A percentile compares a stretch with the other conserved stretches of the same genome.
phyloP scores from a whole-genome alignment of 805 yeast species.

The Suhomyces kilbournensis region DNA sequence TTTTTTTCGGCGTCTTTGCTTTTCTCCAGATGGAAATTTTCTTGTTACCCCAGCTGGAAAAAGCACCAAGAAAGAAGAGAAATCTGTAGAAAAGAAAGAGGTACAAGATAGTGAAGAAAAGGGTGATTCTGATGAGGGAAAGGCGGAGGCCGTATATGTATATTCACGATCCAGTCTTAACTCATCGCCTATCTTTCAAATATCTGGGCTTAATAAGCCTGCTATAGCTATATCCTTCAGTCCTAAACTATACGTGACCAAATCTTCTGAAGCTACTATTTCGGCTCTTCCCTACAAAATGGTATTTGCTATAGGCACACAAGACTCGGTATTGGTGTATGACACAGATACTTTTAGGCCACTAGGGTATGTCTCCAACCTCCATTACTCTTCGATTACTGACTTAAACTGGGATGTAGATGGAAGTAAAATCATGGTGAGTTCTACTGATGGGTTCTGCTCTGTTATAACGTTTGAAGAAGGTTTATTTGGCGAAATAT shows the following conservation, averaged over 20 bases:
- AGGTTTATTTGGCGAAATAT: slow-evolving; percentile 54
- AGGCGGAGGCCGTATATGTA: slow-evolving; percentile 71
- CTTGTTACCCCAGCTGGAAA: slow-evolving; percentile 52
- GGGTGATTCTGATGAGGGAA: slow-evolving; percentile 26
- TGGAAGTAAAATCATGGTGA: slow-evolving; percentile 65
- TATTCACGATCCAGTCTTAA: slow-evolving; percentile 69
- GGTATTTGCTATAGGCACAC: slow-evolving; percentile 91
- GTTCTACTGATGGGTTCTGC: slow-evolving; percentile 93
- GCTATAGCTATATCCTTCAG: slow-evolving; percentile 80
- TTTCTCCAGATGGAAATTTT: slow-evolving; percentile 87
- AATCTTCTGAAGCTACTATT: slow-evolving; percentile 21
- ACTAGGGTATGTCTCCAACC: slow-evolving; percentile 67
- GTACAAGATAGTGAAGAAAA: no score
- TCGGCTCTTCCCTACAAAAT: slow-evolving; percentile 71
- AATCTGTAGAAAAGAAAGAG: background rate
- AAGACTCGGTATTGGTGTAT: slow-evolving; percentile 76
- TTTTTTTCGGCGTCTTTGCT: slow-evolving; percentile 80
- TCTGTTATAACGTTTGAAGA: slow-evolving; percentile 58
- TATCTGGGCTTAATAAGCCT: slow-evolving; percentile 80
- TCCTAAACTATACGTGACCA: slow-evolving; percentile 55
- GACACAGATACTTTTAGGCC: slow-evolving; percentile 74
- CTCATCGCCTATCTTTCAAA: slow-evolving; percentile 68
- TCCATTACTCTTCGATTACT: slow-evolving; percentile 87
- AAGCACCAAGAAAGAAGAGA: slow-evolving; percentile 1
- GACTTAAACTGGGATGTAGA: slow-evolving; percentile 83